phyloP scores from a whole-genome alignment of 805 yeast genomes.

The Candida coquimbonensis region DNA sequence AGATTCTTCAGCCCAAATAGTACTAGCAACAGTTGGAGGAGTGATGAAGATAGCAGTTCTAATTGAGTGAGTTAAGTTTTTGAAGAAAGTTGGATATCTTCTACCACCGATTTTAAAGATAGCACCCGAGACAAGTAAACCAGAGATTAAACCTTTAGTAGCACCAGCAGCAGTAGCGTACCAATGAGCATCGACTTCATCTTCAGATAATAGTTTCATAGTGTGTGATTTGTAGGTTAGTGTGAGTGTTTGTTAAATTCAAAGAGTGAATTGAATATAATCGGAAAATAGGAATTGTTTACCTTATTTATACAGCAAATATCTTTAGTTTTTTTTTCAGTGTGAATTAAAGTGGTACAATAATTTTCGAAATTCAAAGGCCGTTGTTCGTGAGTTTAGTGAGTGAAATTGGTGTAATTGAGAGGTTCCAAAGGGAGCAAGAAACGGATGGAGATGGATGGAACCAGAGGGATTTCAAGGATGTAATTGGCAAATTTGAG shows the following conservation, averaged over 20 bases:
- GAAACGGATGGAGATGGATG: too few relatives aligned
- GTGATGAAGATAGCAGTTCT: conserved; percentile 59
- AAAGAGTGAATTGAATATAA: neutral
- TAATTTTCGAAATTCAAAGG: too few relatives aligned
- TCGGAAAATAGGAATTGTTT: neutral
- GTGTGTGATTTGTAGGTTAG: conserved; percentile 8
- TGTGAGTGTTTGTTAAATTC: neutral
- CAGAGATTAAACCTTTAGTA: conserved; percentile 49
- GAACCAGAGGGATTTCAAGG: too few relatives aligned
- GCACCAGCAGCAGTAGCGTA: conserved; percentile 56
- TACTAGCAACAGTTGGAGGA: conserved; percentile 58
- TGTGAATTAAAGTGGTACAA: too few relatives aligned
- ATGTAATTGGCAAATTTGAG: too few relatives aligned
- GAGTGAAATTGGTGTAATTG: too few relatives aligned
- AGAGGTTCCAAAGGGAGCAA: too few relatives aligned
- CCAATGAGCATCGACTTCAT: conserved; percentile 62
- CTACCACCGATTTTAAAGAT: conserved; percentile 45
- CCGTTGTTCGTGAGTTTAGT: too few relatives aligned
- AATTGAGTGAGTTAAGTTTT: conserved; percentile 44
- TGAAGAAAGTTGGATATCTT: conserved; percentile 37
- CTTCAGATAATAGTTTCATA: conserved; percentile 63
- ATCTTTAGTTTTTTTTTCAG: too few relatives aligned
- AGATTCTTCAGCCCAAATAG: conserved; percentile 65
- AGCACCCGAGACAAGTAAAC: conserved; percentile 49
- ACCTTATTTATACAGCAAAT: neutral